Conservation (phyloP, 306 rosid species). For the Cicer yamashitae region DNA sequence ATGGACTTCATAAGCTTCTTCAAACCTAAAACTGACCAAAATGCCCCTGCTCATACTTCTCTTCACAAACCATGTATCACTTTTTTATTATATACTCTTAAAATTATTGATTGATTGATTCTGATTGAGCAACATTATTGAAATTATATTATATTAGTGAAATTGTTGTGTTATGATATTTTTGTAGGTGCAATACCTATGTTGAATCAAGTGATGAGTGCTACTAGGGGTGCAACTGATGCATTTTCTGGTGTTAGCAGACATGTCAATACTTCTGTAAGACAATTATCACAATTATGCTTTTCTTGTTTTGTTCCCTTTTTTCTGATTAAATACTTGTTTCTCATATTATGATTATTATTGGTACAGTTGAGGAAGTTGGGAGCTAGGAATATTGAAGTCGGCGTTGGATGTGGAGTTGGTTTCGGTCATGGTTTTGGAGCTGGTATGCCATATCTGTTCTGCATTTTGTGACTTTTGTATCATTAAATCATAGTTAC, state of each 20-base stretch:
- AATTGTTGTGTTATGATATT: slow-evolving; percentile 17
- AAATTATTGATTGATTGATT: no score
- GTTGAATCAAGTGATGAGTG: slow-evolving; percentile 90
- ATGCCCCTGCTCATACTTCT: slow-evolving; percentile 8
- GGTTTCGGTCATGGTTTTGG: slow-evolving; percentile 99
- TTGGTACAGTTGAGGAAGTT: slow-evolving; percentile 73
- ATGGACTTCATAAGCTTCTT: slow-evolving; percentile 61
- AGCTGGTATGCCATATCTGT: slow-evolving; percentile 65
- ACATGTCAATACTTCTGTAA: slow-evolving; percentile 79
- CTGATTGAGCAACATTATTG: background rate
- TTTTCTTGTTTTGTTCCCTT: background rate
- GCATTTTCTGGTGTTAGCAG: slow-evolving; percentile 89
- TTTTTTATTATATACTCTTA: no score
- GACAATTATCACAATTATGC: slow-evolving; percentile 35
- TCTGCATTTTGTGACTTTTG: background rate
- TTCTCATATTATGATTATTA: background rate
- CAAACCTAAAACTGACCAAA: slow-evolving; percentile 47
- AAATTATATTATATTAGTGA: background rate
- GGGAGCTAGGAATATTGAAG: slow-evolving; percentile 86
- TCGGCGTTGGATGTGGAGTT: slow-evolving; percentile 92
- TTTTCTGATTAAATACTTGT: slow-evolving; percentile 13
- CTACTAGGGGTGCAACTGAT: slow-evolving; percentile 94
- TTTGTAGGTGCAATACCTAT: slow-evolving; percentile 80
- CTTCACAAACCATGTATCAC: slow-evolving; percentile 48
- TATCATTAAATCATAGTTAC: background rate